A percentile compares a stretch with the other conserved stretches of the same genome.
These are phyloP conservation scores for Trichoderma gamsii DNA, from an alignment of 495 filamentous ascomycete genomes.

Conservation along the genomic window DNA sequence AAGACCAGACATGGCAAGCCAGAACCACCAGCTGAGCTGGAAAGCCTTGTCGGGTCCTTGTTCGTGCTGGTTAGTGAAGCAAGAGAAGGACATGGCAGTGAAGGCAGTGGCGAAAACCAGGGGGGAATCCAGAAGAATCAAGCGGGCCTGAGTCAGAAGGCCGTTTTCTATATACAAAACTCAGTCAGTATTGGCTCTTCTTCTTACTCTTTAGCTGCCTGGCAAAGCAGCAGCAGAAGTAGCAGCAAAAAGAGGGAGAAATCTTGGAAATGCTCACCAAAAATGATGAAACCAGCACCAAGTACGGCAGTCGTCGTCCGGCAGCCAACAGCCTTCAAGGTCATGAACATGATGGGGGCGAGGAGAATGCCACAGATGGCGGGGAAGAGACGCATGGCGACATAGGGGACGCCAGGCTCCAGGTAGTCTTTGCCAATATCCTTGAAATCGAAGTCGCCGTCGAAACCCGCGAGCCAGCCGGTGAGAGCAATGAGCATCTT, in stretches of 20 bases:
- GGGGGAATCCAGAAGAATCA: conserved; percentile 94
- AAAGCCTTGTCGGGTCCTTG: conserved; percentile 84
- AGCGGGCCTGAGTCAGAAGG: conserved; percentile 84
- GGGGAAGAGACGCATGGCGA: conserved; percentile 92
- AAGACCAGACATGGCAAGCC: conserved; percentile 81
- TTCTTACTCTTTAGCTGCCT: conserved; percentile 19
- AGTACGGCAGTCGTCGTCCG: conserved; percentile 74
- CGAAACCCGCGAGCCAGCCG: conserved; percentile 90
- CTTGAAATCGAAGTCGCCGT: conserved; percentile 97
- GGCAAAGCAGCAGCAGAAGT: background rate
- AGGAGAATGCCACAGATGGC: conserved; percentile 81
- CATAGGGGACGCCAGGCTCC: conserved; percentile 91
- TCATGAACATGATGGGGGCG: conserved; percentile 88
- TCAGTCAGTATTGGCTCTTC: conserved; percentile 7
- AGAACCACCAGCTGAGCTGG: conserved; percentile 91
- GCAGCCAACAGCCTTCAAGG: conserved; percentile 84
- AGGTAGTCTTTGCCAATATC: conserved; percentile 99
- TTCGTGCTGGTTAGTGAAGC: conserved; percentile 95
- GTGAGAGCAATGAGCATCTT: conserved; percentile 93
- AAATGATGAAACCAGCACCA: conserved; percentile 80
- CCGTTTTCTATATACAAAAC: conserved; percentile 68
- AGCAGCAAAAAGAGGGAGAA: background rate
- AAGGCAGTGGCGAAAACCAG: conserved; percentile 89
- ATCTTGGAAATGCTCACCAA: conserved; percentile 53
- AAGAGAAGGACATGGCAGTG: conserved; percentile 83